phyloP scores from a whole-genome alignment of 495 filamentous ascomycete genomes.

The Penicillium diatomitis region DNA sequence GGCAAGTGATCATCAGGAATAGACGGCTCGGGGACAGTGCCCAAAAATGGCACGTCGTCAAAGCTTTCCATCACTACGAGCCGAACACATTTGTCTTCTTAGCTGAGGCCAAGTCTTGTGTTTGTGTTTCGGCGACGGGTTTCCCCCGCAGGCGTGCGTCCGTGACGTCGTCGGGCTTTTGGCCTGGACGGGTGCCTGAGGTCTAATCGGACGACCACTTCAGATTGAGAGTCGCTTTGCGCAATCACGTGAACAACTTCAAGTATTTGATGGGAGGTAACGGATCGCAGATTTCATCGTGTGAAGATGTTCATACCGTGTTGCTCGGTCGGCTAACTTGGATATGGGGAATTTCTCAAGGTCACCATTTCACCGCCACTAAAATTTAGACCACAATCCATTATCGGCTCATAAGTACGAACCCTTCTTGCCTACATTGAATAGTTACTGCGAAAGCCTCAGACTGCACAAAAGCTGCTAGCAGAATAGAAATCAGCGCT shows the following conservation, averaged over 20 bases:
- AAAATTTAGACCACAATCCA: too few species aligned
- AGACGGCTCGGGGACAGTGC: slow-evolving; percentile 10
- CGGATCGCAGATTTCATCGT: too few species aligned
- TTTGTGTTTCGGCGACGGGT: background rate
- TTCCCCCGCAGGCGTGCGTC: slow-evolving; percentile 9
- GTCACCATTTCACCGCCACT: too few species aligned
- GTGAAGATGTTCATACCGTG: too few species aligned
- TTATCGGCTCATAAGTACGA: too few species aligned
- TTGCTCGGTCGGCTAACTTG: too few species aligned
- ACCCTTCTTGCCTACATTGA: too few species aligned
- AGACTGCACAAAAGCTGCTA: background rate
- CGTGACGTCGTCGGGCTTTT: slow-evolving; percentile 3
- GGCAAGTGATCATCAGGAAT: slow-evolving; percentile 12
- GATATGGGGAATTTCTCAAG: too few species aligned
- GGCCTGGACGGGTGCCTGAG: background rate
- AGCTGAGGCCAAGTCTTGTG: background rate
- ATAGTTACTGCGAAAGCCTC: too few species aligned
- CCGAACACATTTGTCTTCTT: background rate
- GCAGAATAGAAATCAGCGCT: background rate
- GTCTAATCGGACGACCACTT: background rate
- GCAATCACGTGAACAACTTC: too few species aligned
- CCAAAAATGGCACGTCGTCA: slow-evolving; percentile 24
- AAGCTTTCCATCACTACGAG: slow-evolving; percentile 28
- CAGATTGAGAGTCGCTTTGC: background rate
- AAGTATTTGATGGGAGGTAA: too few species aligned